phyloP scores from a whole-genome alignment of 2,329 filamentous ascomycete species.

The Claviceps cyperi region DNA sequence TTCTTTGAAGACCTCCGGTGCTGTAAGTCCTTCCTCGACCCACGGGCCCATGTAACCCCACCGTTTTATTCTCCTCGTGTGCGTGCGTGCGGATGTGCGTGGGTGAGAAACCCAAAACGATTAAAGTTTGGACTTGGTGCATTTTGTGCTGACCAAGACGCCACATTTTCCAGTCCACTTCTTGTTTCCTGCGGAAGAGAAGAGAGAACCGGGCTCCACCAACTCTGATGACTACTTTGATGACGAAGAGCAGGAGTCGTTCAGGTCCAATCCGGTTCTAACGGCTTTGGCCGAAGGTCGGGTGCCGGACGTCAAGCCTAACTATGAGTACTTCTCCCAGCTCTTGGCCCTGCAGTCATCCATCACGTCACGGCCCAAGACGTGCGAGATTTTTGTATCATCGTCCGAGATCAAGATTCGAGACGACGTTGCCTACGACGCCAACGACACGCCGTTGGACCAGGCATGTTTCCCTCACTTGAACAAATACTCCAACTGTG shows the following conservation, averaged over 20 bases:
- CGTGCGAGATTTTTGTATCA: conserved; percentile 45
- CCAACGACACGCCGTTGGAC: conserved; percentile 29
- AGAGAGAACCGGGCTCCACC: conserved; percentile 44
- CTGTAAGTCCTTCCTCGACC: conserved; percentile 33
- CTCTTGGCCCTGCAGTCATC: conserved; percentile 38
- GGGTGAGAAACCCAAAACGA: neutral
- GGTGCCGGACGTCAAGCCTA: conserved; percentile 42
- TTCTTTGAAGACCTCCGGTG: conserved; percentile 48
- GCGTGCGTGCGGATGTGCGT: neutral
- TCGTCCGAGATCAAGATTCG: conserved; percentile 36
- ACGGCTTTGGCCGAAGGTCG: conserved; percentile 43
- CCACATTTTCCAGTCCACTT: conserved; percentile 33
- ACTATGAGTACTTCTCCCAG: conserved; percentile 47
- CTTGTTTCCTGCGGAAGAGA: conserved; percentile 41
- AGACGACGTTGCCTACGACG: conserved; percentile 30
- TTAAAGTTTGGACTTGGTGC: neutral
- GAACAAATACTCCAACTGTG: conserved; percentile 37
- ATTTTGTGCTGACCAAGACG: conserved; percentile 1
- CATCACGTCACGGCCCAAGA: conserved; percentile 40
- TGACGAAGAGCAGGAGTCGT: conserved; percentile 33
- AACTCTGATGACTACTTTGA: conserved; percentile 41
- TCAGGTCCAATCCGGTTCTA: conserved; percentile 51
- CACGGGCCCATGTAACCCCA: neutral
- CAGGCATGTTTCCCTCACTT: conserved; percentile 40
- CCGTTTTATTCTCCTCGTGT: neutral